Percentiles rank a stretch among this genome's conserved stretches.
These are phyloP conservation scores for Prunella vulgaris DNA, from an alignment of 257 asterid genomes.

Conservation along the genomic window DNA sequence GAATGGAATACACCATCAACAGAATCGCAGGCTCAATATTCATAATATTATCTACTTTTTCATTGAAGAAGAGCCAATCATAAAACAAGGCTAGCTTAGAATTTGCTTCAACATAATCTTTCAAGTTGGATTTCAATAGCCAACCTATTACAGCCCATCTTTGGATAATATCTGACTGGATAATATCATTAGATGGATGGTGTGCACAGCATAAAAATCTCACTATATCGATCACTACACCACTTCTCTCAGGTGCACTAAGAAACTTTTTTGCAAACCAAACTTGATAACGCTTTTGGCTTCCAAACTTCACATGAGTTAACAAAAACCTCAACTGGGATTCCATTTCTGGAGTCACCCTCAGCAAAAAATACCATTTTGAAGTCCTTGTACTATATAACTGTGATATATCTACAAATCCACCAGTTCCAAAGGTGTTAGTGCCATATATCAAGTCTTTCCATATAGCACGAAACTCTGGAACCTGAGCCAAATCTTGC, in stretches of 20 bases:
- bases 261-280: slow-evolving; percentile 77
- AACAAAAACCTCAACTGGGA: slow-evolving; percentile 69
- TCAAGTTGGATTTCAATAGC: slow-evolving; percentile 50
- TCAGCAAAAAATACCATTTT: slow-evolving; percentile 57
- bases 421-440: slow-evolving; percentile 34
- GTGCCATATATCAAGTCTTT: slow-evolving; percentile 63
- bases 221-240: slow-evolving; percentile 55
- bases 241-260: slow-evolving; percentile 40
- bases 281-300: slow-evolving; percentile 60
- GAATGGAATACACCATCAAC: slow-evolving; percentile 68
- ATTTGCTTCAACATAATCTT: slow-evolving; percentile 59
- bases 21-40: slow-evolving; percentile 68
- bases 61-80: slow-evolving; percentile 82
- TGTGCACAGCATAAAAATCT: slow-evolving; percentile 78
- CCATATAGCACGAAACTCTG: slow-evolving; percentile 66
- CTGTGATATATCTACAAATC: slow-evolving; percentile 47
- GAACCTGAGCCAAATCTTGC: slow-evolving; percentile 70
- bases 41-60: slow-evolving; percentile 58
- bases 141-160: slow-evolving; percentile 88
- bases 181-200: slow-evolving; percentile 64
- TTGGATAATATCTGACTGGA: slow-evolving; percentile 51
- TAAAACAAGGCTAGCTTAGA: slow-evolving; percentile 69
- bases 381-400: slow-evolving; percentile 50
- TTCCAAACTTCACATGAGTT: slow-evolving; percentile 61
- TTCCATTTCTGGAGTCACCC: slow-evolving; percentile 89